phyloP scores from a whole-genome alignment of 2,329 filamentous ascomycete species.

The Fusarium sp. region DNA sequence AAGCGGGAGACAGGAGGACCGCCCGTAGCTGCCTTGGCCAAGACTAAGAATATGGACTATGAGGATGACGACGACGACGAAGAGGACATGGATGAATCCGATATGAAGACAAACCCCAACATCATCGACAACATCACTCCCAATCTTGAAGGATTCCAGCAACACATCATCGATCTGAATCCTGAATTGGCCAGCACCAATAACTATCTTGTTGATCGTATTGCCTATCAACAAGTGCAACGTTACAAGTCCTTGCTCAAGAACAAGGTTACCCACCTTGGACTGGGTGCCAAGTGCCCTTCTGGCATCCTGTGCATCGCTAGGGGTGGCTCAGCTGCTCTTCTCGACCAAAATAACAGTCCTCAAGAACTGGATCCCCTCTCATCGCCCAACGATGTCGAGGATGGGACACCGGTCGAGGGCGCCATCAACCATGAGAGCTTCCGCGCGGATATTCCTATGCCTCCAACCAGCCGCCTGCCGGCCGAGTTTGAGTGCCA shows the following conservation, averaged over 20 bases:
- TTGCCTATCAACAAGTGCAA: slow-evolving; percentile 82
- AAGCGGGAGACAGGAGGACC: slow-evolving; percentile 62
- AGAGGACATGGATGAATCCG: slow-evolving; percentile 67
- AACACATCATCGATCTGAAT: slow-evolving; percentile 78
- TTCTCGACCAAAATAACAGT: slow-evolving; percentile 70
- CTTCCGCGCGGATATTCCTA: slow-evolving; percentile 83
- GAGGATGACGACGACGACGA: slow-evolving; percentile 68
- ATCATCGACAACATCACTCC: slow-evolving; percentile 76
- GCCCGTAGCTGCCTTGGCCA: slow-evolving; percentile 61
- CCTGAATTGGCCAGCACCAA: slow-evolving; percentile 70
- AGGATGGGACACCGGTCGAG: slow-evolving; percentile 75
- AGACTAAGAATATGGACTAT: slow-evolving; percentile 32
- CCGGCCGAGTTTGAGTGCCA: slow-evolving; percentile 92
- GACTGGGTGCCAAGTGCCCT: slow-evolving; percentile 69
- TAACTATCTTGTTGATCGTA: slow-evolving; percentile 78
- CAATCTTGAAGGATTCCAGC: slow-evolving; percentile 79
- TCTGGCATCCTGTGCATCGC: slow-evolving; percentile 72
- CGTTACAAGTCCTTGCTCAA: slow-evolving; percentile 83
- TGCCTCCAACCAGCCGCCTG: slow-evolving; percentile 79
- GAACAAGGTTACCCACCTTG: slow-evolving; percentile 75
- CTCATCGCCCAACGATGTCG: slow-evolving; percentile 64
- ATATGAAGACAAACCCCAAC: slow-evolving; percentile 71
- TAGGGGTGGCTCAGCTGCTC: slow-evolving; percentile 72
- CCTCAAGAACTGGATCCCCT: slow-evolving; percentile 68
- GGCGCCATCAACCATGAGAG: slow-evolving; percentile 76